Percentiles rank a stretch among this genome's conserved stretches.
Conservation (phyloP, 1,284 basidiomycete genomes). For the Tetrapyrgos nigripes region DNA sequence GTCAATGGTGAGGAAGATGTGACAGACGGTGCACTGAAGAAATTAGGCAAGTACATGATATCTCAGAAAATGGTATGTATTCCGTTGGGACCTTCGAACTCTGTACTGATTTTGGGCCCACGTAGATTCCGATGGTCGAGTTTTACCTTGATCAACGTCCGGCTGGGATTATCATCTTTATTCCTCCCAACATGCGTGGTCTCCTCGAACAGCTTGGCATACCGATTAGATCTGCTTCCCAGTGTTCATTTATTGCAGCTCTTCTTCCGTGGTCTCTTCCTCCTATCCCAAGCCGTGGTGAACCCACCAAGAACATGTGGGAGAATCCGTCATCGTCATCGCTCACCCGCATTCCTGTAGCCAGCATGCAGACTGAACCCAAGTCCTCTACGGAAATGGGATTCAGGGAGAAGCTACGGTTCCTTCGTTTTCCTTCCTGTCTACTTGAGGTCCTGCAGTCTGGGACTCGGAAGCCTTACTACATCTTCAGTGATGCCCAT, state of each 20-base stretch:
- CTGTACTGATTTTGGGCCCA: constrained; percentile 9
- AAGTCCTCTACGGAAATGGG: no score
- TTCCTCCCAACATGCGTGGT: neutral
- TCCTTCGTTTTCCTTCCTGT: no score
- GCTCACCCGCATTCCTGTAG: no score
- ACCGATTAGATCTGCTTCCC: neutral
- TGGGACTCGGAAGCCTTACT: no score
- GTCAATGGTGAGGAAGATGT: neutral
- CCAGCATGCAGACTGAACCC: no score
- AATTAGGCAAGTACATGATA: constrained; percentile 53
- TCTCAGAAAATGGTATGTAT: constrained; percentile 48
- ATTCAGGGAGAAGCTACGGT: no score
- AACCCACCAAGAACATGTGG: neutral
- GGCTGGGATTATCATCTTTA: constrained; percentile 26
- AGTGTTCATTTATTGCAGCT: constrained; percentile 42
- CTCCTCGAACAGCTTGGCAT: neutral
- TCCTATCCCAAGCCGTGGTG: neutral
- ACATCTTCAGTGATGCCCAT: no score
- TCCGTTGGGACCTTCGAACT: constrained; percentile 4
- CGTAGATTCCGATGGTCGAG: constrained; percentile 60
- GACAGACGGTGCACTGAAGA: constrained; percentile 42
- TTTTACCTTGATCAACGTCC: constrained; percentile 51
- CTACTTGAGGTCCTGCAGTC: no score
- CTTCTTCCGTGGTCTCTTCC: constrained; percentile 45
- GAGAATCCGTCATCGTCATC: neutral